Evolutionary conservation across 768 basidiomycete genomes (phyloP).

Genomic region (Lactarius deliciosus): DNA sequence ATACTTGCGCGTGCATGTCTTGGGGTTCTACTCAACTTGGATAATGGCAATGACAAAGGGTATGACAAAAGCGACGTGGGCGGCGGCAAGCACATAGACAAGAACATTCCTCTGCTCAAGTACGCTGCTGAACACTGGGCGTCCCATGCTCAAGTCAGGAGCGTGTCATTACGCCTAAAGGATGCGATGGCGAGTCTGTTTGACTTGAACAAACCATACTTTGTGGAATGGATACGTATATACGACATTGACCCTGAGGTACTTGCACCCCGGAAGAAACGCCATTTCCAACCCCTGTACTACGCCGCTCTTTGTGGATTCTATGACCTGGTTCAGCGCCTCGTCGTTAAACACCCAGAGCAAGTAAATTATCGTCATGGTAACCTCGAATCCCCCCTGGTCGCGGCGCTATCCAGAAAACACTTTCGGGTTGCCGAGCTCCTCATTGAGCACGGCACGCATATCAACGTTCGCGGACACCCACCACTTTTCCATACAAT

Average conservation of each 20-base stretch:
- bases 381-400: not conserved
- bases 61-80: not conserved
- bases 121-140: not conserved
- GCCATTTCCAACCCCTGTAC: not conserved
- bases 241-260: not conserved
- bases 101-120: not conserved
- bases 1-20: not conserved
- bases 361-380: not conserved
- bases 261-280: too few relatives aligned
- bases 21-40: not conserved
- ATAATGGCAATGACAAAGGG: not conserved
- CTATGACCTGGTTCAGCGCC: not conserved
- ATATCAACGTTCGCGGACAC: not conserved
- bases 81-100: not conserved
- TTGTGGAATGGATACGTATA: not conserved
- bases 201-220: not conserved
- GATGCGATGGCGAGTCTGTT: not conserved
- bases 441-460: not conserved
- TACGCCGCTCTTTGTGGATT: not conserved
- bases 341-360: not conserved
- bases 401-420: not conserved
- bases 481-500: not conserved
- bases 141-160: not conserved
- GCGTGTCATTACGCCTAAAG: not conserved
- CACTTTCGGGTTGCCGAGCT: not conserved